Evolutionary conservation across 371 early-diverging fungal species (phyloP).

Genomic region (Mortierella polycephala): DNA sequence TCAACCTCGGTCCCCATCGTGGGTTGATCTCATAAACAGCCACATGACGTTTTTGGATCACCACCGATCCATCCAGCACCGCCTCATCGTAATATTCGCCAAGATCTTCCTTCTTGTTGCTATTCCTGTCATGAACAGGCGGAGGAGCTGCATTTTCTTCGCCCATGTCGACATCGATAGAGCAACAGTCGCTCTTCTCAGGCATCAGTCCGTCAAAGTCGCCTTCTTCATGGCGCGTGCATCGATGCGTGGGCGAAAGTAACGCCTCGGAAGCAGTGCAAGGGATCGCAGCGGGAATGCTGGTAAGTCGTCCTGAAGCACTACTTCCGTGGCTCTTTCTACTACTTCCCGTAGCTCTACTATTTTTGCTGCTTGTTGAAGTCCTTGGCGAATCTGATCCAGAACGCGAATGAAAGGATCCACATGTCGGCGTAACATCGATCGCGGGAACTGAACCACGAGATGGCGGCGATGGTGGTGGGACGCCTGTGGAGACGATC

Average conservation of each 20-base stretch:
- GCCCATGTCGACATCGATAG: too few species aligned
- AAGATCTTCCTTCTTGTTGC: neutral
- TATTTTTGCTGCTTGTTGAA: neutral
- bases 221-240: too few species aligned
- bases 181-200: too few species aligned
- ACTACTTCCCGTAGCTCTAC: neutral
- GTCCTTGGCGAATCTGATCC: neutral
- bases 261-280: too few species aligned
- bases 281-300: too few species aligned
- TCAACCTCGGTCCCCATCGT: conserved; percentile 42
- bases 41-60: conserved; percentile 43
- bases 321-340: neutral
- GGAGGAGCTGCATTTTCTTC: too few species aligned
- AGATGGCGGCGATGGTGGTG: conserved; percentile 1
- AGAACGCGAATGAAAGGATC: too few species aligned
- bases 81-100: too few species aligned
- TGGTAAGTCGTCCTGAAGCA: neutral
- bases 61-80: conserved; percentile 8
- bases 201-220: too few species aligned
- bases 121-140: too few species aligned
- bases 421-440: neutral
- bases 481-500: conserved; percentile 31
- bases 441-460: conserved; percentile 3
- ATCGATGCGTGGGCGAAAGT: too few species aligned
- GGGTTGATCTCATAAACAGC: conserved; percentile 49